Evolutionary conservation across 176 grass and related monocot genomes (phyloP).

Genomic region (Pontederia paniculata): DNA sequence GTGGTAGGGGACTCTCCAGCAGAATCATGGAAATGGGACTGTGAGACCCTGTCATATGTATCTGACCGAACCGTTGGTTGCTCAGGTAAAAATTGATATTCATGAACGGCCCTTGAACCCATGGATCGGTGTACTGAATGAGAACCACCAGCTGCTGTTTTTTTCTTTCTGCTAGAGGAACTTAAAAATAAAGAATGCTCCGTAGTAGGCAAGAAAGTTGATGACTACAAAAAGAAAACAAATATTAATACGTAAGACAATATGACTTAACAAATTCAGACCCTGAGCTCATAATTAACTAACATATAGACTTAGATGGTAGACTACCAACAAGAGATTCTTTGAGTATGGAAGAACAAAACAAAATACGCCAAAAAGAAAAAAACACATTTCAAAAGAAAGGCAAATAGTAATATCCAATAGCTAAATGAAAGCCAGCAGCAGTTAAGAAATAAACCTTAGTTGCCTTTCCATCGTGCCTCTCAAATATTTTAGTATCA

Average conservation of each 20-base stretch:
- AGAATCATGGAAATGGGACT: constrained; percentile 48
- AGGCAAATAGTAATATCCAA: constrained; percentile 5
- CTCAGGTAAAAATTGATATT: constrained; percentile 78
- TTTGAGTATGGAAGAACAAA: no score
- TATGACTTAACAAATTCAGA: background rate
- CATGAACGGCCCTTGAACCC: constrained; percentile 46
- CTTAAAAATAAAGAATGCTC: constrained; percentile 40
- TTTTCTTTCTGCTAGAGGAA: constrained; percentile 43
- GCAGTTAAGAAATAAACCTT: constrained; percentile 34
- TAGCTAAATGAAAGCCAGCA: background rate
- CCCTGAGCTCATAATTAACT: no score
- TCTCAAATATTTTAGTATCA: constrained; percentile 45
- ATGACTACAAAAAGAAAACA: constrained; percentile 26
- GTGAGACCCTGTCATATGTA: constrained; percentile 48
- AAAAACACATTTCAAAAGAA: background rate
- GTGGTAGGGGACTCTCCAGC: constrained; percentile 29
- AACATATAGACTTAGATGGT: no score
- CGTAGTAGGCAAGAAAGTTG: constrained; percentile 44
- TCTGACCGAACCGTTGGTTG: constrained; percentile 35
- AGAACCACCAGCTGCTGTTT: constrained; percentile 32
- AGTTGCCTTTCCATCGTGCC: constrained; percentile 50
- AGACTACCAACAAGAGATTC: no score
- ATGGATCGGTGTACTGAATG: constrained; percentile 15
- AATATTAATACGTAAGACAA: background rate
- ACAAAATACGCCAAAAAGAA: background rate